Conservation (phyloP, 495 filamentous ascomycete species). For the Podospora sp. region DNA sequence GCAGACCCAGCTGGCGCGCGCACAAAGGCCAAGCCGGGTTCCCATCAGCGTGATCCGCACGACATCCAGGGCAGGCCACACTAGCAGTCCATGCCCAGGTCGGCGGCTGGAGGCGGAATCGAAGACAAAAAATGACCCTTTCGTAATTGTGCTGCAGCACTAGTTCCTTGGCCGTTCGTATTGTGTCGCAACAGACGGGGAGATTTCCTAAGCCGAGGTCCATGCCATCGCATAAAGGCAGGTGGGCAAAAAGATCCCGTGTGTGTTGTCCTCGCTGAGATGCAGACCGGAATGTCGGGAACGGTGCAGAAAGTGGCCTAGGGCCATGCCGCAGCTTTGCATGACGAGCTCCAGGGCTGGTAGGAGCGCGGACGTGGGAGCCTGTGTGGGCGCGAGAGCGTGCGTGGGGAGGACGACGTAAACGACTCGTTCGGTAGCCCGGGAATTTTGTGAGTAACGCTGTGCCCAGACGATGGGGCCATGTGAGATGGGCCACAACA, state of each 20-base stretch:
- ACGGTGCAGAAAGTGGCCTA: conserved; percentile 18
- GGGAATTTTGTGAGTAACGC: conserved; percentile 23
- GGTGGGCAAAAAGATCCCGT: conserved; percentile 2
- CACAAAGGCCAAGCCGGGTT: neutral
- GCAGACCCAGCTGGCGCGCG: neutral
- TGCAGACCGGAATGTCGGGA: conserved; percentile 37
- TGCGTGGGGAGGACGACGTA: conserved; percentile 23
- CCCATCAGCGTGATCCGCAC: neutral
- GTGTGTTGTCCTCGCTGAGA: conserved; percentile 5
- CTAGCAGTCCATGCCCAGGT: neutral
- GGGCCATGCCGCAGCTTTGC: conserved; percentile 1
- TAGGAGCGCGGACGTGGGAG: conserved; percentile 9
- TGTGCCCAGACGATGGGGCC: conserved; percentile 20
- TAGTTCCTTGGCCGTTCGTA: conserved; percentile 25
- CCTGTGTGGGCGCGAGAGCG: conserved; percentile 5
- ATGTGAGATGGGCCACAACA: conserved; percentile 27
- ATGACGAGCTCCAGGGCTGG: conserved; percentile 1
- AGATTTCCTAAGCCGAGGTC: conserved; percentile 6
- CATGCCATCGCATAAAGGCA: neutral
- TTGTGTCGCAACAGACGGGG: neutral
- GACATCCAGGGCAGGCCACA: conserved; percentile 1
- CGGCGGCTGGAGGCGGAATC: conserved; percentile 1
- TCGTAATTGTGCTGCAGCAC: conserved; percentile 13
- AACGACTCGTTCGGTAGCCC: conserved; percentile 31
- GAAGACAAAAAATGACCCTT: conserved; percentile 1